These are phyloP conservation scores for Ploettnerulaceae sp. DNA, from an alignment of 2,329 filamentous ascomycete genomes.

Conservation along the genomic window DNA sequence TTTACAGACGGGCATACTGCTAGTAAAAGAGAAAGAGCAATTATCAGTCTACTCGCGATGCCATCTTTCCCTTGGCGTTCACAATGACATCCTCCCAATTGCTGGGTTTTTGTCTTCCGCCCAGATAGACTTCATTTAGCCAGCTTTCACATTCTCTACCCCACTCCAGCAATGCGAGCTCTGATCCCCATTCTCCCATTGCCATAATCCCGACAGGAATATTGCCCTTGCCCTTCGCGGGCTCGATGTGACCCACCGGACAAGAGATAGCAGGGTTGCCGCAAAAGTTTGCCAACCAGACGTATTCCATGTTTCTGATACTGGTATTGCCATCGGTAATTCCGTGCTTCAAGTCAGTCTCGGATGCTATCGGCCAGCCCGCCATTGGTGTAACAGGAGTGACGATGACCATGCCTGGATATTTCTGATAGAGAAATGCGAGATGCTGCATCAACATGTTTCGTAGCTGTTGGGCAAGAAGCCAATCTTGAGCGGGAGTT, in stretches of 20 bases:
- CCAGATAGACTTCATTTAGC: constrained; percentile 44
- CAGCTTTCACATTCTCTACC: constrained; percentile 54
- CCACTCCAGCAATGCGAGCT: constrained; percentile 59
- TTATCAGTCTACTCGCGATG: neutral
- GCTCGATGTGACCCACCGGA: constrained; percentile 64
- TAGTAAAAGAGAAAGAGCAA: too few relatives aligned
- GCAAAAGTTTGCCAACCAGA: constrained; percentile 77
- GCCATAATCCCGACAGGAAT: constrained; percentile 59
- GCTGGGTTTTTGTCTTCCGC: constrained; percentile 46
- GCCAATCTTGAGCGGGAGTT: constrained; percentile 63
- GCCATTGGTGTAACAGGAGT: constrained; percentile 72
- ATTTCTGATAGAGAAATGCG: constrained; percentile 59
- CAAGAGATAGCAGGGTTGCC: constrained; percentile 72
- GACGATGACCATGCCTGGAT: constrained; percentile 74
- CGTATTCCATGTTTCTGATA: constrained; percentile 78
- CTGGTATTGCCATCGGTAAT: constrained; percentile 68
- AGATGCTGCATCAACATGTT: constrained; percentile 75
- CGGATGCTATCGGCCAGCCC: constrained; percentile 60
- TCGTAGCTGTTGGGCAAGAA: constrained; percentile 69
- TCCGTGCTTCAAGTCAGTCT: constrained; percentile 62
- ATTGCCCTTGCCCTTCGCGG: constrained; percentile 44
- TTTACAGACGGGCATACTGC: too few relatives aligned
- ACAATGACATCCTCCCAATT: constrained; percentile 56
- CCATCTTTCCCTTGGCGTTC: constrained; percentile 30
- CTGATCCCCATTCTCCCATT: constrained; percentile 61